A percentile compares a stretch with the other conserved stretches of the same genome.
phyloP scores from a whole-genome alignment of 1,284 basidiomycete genomes.

The Tilletia horrida region DNA sequence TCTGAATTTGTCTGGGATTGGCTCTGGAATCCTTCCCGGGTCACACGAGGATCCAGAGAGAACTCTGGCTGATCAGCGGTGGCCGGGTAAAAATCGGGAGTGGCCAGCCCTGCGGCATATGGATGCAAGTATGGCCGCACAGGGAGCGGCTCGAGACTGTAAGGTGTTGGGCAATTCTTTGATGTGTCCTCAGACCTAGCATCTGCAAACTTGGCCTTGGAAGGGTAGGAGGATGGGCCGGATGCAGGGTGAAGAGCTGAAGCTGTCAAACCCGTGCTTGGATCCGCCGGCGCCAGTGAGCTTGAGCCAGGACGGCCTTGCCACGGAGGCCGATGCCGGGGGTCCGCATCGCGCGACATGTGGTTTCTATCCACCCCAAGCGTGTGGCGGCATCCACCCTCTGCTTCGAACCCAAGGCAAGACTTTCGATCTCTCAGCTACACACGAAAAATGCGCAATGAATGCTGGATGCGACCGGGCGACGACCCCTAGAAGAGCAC shows the following conservation, averaged over 20 bases:
- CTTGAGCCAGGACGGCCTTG: not conserved
- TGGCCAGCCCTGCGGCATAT: slow-evolving; percentile 22
- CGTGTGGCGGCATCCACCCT: too few species aligned
- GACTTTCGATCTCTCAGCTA: too few species aligned
- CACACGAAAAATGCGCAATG: too few species aligned
- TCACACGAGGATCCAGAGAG: slow-evolving; percentile 66
- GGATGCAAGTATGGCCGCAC: slow-evolving; percentile 49
- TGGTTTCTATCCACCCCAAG: too few species aligned
- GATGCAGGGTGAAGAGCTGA: too few species aligned
- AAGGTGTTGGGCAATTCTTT: slow-evolving; percentile 21
- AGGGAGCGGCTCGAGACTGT: slow-evolving; percentile 35
- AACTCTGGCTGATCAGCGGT: slow-evolving; percentile 73
- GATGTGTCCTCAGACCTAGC: not conserved
- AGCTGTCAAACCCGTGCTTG: too few species aligned
- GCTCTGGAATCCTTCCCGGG: slow-evolving; percentile 73
- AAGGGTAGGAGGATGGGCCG: too few species aligned
- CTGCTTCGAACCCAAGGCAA: too few species aligned
- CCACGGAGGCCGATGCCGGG: slow-evolving; percentile 2
- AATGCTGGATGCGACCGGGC: too few species aligned
- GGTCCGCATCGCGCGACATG: not conserved
- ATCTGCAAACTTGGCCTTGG: too few species aligned
- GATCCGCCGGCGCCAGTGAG: too few species aligned
- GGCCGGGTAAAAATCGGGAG: slow-evolving; percentile 77
- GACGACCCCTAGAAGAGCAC: too few species aligned
- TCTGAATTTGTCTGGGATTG: slow-evolving; percentile 57